phyloP scores from a whole-genome alignment of 495 filamentous ascomycete species.

The Podospora tetraspora region DNA sequence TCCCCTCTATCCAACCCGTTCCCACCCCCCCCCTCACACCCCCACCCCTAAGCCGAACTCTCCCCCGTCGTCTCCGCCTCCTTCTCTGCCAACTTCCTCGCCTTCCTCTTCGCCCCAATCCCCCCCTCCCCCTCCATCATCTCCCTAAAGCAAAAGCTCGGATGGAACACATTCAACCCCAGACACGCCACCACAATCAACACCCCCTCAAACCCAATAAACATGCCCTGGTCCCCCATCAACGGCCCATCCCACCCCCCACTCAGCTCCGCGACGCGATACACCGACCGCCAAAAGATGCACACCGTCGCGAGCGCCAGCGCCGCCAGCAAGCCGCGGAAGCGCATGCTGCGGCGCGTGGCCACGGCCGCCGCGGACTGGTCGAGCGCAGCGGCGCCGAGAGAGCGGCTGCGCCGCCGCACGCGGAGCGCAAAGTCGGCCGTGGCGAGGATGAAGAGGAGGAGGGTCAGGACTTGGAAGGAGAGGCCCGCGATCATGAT shows the following conservation, averaged over 20 bases:
- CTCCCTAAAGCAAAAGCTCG: conserved; percentile 46
- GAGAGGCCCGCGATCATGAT: conserved; percentile 63
- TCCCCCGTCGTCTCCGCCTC: not conserved
- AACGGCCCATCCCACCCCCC: conserved; percentile 56
- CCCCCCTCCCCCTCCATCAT: conserved; percentile 25
- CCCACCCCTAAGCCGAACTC: not conserved
- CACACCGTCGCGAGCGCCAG: conserved; percentile 48
- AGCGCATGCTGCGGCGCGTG: conserved; percentile 29
- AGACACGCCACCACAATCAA: conserved; percentile 59
- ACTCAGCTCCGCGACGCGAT: conserved; percentile 59
- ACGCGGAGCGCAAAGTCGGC: conserved; percentile 40
- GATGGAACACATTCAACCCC: conserved; percentile 55
- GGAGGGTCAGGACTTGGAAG: conserved; percentile 51
- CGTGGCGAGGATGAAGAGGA: conserved; percentile 42
- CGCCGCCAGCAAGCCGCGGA: conserved; percentile 35
- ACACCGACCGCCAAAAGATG: conserved; percentile 59
- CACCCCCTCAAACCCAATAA: conserved; percentile 67
- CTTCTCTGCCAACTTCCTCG: not conserved
- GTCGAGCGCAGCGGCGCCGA: conserved; percentile 25
- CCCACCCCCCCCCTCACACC: too few relatives aligned
- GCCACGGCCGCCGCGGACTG: conserved; percentile 18
- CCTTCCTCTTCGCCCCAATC: not conserved
- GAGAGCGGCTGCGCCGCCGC: conserved; percentile 20
- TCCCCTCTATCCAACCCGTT: not conserved
- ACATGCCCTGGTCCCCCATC: conserved; percentile 54